Conservation (phyloP, 345 rosid species). For the Cardiospermum halicacabum region DNA sequence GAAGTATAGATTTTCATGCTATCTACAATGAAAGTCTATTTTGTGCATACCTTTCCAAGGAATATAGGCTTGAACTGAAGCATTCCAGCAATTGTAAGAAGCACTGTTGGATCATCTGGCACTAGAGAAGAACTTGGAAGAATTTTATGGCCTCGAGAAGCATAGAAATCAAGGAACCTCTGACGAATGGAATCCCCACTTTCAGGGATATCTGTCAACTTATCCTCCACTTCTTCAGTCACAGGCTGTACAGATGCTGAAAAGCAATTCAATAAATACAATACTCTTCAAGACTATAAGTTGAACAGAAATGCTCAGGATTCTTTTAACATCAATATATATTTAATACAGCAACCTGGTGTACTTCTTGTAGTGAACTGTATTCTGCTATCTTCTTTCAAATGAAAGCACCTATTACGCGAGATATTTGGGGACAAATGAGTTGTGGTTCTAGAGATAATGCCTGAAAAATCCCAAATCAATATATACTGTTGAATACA, state of each 20-base stretch:
- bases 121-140: slow-evolving; percentile 92
- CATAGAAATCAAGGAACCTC: slow-evolving; percentile 78
- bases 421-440: slow-evolving; percentile 30
- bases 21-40: neutral
- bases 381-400: slow-evolving; percentile 18
- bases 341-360: slow-evolving; percentile 38
- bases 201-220: slow-evolving; percentile 31
- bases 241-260: slow-evolving; percentile 65
- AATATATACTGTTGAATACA: neutral
- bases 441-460: slow-evolving; percentile 27
- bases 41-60: slow-evolving; percentile 68
- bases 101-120: slow-evolving; percentile 93
- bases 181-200: slow-evolving; percentile 84
- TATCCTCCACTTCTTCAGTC: slow-evolving; percentile 49
- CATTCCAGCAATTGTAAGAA: slow-evolving; percentile 96
- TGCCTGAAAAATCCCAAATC: slow-evolving; percentile 37
- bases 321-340: neutral
- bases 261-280: slow-evolving; percentile 29
- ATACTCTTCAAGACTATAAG: slow-evolving; percentile 14
- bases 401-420: slow-evolving; percentile 13
- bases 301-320: slow-evolving; percentile 10
- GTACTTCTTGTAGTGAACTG: slow-evolving; percentile 37
- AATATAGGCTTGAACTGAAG: slow-evolving; percentile 95
- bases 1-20: neutral
- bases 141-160: slow-evolving; percentile 84